phyloP scores from a whole-genome alignment of 345 rosid genomes.

The Carallia brachiata region DNA sequence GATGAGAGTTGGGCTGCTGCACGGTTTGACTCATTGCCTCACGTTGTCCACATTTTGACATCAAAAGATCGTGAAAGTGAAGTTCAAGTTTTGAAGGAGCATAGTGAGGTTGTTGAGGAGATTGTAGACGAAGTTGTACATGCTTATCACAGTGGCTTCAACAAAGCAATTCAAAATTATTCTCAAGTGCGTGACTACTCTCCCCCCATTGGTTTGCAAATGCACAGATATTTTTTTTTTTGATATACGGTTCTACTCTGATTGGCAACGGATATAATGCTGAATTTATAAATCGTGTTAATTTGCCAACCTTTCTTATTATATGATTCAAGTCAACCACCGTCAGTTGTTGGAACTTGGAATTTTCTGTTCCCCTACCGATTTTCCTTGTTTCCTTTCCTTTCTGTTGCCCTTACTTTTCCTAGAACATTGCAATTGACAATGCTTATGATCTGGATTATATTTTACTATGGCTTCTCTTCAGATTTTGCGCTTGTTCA shows the following conservation, averaged over 20 bases:
- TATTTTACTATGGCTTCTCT: constrained; percentile 13
- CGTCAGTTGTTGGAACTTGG: too few relatives aligned
- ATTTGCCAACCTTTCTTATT: too few relatives aligned
- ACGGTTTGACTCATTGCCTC: constrained; percentile 96
- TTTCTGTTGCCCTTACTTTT: not conserved
- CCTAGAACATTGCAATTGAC: constrained; percentile 5
- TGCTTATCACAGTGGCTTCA: constrained; percentile 93
- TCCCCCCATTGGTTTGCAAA: not conserved
- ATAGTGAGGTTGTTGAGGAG: constrained; percentile 93
- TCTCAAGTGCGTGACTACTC: constrained; percentile 65
- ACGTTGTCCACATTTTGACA: constrained; percentile 90
- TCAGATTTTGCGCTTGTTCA: constrained; percentile 93
- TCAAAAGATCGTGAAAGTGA: constrained; percentile 94
- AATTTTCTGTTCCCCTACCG: too few relatives aligned
- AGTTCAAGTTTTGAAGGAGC: constrained; percentile 69
- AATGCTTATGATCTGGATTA: constrained; percentile 3
- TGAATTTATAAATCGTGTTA: too few relatives aligned
- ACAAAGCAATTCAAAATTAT: constrained; percentile 98
- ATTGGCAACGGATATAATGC: too few relatives aligned
- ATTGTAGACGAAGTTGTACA: constrained; percentile 99
- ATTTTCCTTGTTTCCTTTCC: too few relatives aligned
- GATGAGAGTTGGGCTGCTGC: constrained; percentile 93
- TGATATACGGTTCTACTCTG: too few relatives aligned
- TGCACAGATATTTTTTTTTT: too few relatives aligned
- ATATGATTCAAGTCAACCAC: too few relatives aligned